These are phyloP conservation scores for Taxillus chinensis DNA, from an alignment of 164 flowering plant species.

Conservation along the genomic window DNA sequence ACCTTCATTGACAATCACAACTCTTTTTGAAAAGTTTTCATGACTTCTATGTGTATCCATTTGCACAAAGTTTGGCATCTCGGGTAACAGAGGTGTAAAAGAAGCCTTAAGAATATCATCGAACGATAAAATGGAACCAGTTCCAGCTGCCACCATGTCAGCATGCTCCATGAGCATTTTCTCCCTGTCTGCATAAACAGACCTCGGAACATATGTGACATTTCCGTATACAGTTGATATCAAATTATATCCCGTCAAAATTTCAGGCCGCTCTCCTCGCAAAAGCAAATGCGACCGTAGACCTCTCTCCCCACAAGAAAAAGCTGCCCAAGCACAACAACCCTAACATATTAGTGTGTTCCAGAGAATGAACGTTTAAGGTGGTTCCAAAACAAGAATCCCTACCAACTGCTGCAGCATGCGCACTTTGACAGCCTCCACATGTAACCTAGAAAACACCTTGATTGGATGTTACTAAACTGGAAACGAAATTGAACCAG, in stretches of 20 bases:
- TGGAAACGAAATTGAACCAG: not conserved
- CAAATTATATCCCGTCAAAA: conserved; percentile 75
- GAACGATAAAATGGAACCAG: conserved; percentile 40
- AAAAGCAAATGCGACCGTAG: conserved; percentile 75
- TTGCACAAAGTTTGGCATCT: conserved; percentile 9
- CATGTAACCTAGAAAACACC: conserved; percentile 74
- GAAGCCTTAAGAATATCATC: conserved; percentile 35
- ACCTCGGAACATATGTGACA: conserved; percentile 64
- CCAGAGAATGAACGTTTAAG: not conserved
- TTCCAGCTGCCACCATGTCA: conserved; percentile 43
- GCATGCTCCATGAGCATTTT: conserved; percentile 68
- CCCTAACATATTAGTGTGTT: no score
- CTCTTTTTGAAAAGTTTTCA: conserved; percentile 26
- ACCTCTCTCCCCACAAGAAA: conserved; percentile 90
- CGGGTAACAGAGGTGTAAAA: conserved; percentile 8
- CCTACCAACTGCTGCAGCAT: conserved; percentile 92
- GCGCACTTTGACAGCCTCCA: conserved; percentile 99
- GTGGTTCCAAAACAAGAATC: conserved; percentile 6
- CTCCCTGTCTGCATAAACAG: conserved; percentile 66
- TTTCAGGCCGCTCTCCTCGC: conserved; percentile 87
- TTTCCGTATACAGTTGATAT: conserved; percentile 69
- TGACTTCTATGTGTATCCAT: conserved; percentile 8
- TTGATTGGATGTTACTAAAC: conserved; percentile 18
- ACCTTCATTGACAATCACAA: conserved; percentile 75
- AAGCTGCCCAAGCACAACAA: conserved; percentile 36